A percentile compares a stretch with the other conserved stretches of the same genome.
phyloP scores from a whole-genome alignment of 768 basidiomycete species.

The Rhodotorula diobovata region DNA sequence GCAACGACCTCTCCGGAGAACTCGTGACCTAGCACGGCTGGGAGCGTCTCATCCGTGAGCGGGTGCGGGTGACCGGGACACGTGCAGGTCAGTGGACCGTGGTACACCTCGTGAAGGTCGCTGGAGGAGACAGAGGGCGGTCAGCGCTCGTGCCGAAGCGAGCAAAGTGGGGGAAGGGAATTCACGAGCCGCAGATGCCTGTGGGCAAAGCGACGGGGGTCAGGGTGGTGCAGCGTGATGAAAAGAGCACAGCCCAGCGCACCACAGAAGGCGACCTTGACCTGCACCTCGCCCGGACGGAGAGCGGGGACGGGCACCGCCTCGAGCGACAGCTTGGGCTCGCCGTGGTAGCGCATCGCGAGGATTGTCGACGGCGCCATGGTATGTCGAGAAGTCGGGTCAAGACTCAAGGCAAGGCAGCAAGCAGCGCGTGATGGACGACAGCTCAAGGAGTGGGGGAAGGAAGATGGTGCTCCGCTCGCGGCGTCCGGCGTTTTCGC shows the following conservation, averaged over 20 bases:
- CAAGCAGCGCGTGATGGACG: no score
- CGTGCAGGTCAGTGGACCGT: constrained; percentile 46
- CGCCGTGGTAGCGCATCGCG: constrained; percentile 53
- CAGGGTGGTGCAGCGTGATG: neutral
- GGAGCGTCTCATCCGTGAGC: constrained; percentile 50
- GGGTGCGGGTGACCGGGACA: constrained; percentile 46
- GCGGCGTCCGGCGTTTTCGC: no score
- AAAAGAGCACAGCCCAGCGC: neutral
- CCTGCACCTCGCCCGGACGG: constrained; percentile 47
- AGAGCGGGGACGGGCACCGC: constrained; percentile 49
- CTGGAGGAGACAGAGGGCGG: neutral
- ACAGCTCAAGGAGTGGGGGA: no score
- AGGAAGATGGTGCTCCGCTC: no score
- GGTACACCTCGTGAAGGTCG: constrained; percentile 52
- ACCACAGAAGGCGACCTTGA: constrained; percentile 45
- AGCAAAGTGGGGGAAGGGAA: no score
- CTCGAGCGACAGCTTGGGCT: constrained; percentile 52
- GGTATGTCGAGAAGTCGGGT: no score
- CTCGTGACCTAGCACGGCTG: constrained; percentile 55
- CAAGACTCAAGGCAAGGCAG: neutral
- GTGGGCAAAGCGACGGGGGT: neutral
- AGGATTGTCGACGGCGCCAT: constrained; percentile 47
- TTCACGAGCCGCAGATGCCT: constrained; percentile 52
- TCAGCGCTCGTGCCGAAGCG: neutral
- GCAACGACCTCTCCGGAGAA: constrained; percentile 36